phyloP scores from a whole-genome alignment of 2,329 filamentous ascomycete genomes.

The Apiospora malaysiana region DNA sequence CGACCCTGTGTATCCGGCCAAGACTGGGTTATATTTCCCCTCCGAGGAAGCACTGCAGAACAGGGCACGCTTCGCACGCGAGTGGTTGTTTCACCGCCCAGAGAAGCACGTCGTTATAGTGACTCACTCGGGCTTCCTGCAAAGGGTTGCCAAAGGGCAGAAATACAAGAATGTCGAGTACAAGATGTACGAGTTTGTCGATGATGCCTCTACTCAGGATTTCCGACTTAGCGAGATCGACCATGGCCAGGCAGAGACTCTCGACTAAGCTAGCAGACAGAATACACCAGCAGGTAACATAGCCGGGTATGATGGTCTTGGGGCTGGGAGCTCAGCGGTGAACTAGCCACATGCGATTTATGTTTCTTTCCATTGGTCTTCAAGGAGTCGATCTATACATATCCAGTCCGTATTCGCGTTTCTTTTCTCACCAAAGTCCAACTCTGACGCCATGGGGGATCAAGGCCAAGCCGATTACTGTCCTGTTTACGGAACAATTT shows the following conservation, averaged over 20 bases:
- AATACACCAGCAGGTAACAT: not conserved
- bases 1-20: slow-evolving; percentile 40
- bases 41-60: slow-evolving; percentile 35
- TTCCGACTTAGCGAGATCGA: slow-evolving; percentile 14
- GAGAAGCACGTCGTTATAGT: slow-evolving; percentile 40
- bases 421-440: not conserved
- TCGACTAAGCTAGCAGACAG: not conserved
- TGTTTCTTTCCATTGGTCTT: too few species aligned
- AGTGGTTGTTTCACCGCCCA: slow-evolving; percentile 37
- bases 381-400: not conserved
- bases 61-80: slow-evolving; percentile 35
- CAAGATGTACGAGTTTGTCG: slow-evolving; percentile 33
- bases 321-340: too few species aligned
- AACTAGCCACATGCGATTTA: not conserved
- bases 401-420: not conserved
- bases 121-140: slow-evolving; percentile 40
- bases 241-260: slow-evolving; percentile 19
- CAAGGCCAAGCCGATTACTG: not conserved
- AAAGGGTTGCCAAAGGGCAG: slow-evolving; percentile 33
- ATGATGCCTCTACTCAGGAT: slow-evolving; percentile 6
- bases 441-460: not conserved
- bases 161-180: slow-evolving; percentile 40
- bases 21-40: slow-evolving; percentile 39
- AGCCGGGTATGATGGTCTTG: not conserved
- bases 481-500: too few species aligned